Conservation (phyloP, 768 basidiomycete genomes). For the Pleurotus tuoliensis region DNA sequence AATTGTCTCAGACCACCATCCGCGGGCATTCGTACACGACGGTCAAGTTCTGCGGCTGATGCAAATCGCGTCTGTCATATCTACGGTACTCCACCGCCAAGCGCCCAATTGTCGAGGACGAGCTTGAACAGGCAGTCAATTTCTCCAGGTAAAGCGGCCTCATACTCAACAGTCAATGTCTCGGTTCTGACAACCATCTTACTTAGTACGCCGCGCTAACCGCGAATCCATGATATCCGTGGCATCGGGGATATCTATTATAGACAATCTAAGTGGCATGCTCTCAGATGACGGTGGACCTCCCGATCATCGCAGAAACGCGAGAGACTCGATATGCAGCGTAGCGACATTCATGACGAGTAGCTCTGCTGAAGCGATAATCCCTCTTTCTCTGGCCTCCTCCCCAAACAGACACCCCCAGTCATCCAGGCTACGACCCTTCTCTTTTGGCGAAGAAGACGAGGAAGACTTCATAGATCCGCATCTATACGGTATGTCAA, state of each 20-base stretch:
- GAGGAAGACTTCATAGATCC: conserved; percentile 30
- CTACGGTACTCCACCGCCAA: conserved; percentile 5
- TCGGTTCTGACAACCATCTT: not conserved
- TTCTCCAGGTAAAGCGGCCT: not conserved
- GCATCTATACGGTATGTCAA: conserved; percentile 28
- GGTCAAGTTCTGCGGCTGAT: conserved; percentile 1
- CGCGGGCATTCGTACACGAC: not conserved
- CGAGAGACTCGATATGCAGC: conserved; percentile 41
- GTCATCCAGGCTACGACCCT: conserved; percentile 29
- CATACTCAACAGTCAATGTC: not conserved
- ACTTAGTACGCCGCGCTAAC: not conserved
- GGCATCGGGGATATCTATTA: conserved; percentile 2
- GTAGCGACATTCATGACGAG: conserved; percentile 56
- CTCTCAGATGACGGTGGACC: not conserved
- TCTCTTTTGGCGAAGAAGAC: conserved; percentile 38
- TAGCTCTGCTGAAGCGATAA: conserved; percentile 54
- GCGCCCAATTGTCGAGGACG: conserved; percentile 1
- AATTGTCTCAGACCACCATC: not conserved
- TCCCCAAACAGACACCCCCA: not conserved
- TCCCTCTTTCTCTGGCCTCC: conserved; percentile 31
- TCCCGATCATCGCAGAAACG: not conserved
- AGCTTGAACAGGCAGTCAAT: conserved; percentile 1
- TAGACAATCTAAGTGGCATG: conserved; percentile 5
- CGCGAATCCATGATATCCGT: conserved; percentile 4
- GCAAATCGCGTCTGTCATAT: conserved; percentile 3